These are phyloP conservation scores for Arthrobotrys iridis DNA, from an alignment of 2,329 filamentous ascomycete species.

Conservation along the genomic window DNA sequence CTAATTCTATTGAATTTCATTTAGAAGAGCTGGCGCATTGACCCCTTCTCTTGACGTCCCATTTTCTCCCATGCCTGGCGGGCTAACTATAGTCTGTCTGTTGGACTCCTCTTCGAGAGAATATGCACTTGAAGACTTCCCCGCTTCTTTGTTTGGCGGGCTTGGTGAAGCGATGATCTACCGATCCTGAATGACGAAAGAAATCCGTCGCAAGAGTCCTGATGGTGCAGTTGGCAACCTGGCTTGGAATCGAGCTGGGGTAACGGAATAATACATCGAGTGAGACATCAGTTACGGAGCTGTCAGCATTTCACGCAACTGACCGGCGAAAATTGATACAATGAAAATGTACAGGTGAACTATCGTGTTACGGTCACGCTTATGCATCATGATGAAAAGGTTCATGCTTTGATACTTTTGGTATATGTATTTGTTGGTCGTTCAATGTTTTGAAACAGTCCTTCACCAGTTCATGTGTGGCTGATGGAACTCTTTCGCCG, in stretches of 20 bases:
- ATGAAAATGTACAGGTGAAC: not conserved
- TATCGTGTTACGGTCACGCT: not conserved
- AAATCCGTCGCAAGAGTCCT: not conserved
- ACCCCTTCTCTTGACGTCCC: conserved; percentile 29
- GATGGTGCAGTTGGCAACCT: conserved; percentile 2
- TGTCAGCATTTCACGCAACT: conserved; percentile 1
- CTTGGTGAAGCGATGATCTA: not conserved
- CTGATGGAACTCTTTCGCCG: conserved; percentile 20
- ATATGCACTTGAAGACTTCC: conserved; percentile 29
- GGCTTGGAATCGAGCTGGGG: conserved; percentile 6
- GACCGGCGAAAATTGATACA: not conserved
- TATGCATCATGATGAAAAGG: not conserved
- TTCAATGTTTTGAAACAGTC: not conserved
- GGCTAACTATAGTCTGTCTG: conserved; percentile 31
- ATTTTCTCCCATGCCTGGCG: not conserved
- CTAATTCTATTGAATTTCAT: not conserved
- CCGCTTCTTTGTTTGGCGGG: conserved; percentile 34
- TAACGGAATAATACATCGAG: conserved; percentile 32
- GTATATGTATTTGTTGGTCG: not conserved
- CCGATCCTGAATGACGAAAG: conserved; percentile 36
- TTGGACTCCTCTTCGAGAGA: conserved; percentile 24
- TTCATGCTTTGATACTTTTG: not conserved
- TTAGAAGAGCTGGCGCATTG: conserved; percentile 44
- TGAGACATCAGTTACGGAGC: conserved; percentile 37
- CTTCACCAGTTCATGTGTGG: not conserved